phyloP scores from a whole-genome alignment of 495 filamentous ascomycete genomes.

The Penicillium herquei region DNA sequence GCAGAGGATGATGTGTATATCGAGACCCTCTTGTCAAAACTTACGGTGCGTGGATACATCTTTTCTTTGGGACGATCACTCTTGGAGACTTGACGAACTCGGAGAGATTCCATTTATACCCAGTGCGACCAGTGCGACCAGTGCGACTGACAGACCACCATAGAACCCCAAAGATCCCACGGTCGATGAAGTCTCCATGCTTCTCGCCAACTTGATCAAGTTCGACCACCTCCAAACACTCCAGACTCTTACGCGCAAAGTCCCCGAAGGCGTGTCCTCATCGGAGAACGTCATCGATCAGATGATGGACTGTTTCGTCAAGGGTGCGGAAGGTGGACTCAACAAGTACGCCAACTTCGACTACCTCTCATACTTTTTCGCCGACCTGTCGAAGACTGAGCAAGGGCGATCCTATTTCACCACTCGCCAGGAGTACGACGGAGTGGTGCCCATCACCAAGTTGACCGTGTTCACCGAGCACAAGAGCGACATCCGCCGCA shows the following conservation, averaged over 20 bases:
- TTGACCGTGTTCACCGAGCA: constrained; percentile 91
- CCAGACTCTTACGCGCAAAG: constrained; percentile 58
- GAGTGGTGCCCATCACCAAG: constrained; percentile 80
- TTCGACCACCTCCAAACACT: constrained; percentile 68
- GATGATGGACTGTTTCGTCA: constrained; percentile 92
- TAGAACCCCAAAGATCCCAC: constrained; percentile 66
- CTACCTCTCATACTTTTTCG: constrained; percentile 90
- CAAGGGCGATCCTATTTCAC: constrained; percentile 77
- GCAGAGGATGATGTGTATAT: constrained; percentile 80
- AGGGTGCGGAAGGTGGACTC: constrained; percentile 73
- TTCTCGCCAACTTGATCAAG: constrained; percentile 89
- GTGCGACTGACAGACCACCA: background rate
- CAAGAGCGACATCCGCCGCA: constrained; percentile 70
- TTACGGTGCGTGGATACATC: constrained; percentile 63
- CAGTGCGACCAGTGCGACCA: constrained; percentile 1
- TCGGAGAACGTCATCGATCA: constrained; percentile 79
- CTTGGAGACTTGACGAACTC: too few relatives aligned
- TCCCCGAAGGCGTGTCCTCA: constrained; percentile 60
- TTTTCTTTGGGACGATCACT: background rate
- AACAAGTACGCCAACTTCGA: constrained; percentile 89
- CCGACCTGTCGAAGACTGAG: constrained; percentile 79
- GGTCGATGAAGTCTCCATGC: constrained; percentile 83
- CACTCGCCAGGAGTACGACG: constrained; percentile 69
- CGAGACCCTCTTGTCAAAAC: constrained; percentile 63
- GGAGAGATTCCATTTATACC: background rate